phyloP scores from a whole-genome alignment of 768 basidiomycete genomes.

The Boletus vinaceobasis region DNA sequence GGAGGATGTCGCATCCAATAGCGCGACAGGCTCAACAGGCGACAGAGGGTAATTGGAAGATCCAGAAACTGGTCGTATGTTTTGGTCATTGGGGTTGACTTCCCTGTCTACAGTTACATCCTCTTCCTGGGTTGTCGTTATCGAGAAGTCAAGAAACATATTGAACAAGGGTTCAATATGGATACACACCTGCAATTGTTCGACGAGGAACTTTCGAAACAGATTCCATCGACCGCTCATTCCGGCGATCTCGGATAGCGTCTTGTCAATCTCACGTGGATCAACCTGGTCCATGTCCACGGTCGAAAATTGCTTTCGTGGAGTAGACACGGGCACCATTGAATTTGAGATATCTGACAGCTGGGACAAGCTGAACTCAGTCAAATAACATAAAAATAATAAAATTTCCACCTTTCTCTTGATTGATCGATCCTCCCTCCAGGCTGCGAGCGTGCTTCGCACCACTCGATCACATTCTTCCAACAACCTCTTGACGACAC shows the following conservation, averaged over 20 bases:
- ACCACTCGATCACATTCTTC: conserved; percentile 87
- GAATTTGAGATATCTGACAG: conserved; percentile 47
- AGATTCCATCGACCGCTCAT: conserved; percentile 92
- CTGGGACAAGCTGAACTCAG: conserved; percentile 28
- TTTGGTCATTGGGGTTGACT: conserved; percentile 1
- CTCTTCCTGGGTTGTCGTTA: conserved; percentile 15
- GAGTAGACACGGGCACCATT: conserved; percentile 30
- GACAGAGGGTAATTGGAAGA: neutral
- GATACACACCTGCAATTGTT: conserved; percentile 58
- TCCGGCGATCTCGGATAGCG: conserved; percentile 81
- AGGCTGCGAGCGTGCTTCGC: conserved; percentile 67
- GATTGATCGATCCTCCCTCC: conserved; percentile 89
- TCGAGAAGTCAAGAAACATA: neutral
- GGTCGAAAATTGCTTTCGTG: conserved; percentile 31
- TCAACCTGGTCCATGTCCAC: conserved; percentile 63
- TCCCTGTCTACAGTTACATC: conserved; percentile 5
- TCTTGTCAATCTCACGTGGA: conserved; percentile 87
- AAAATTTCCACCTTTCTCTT: conserved; percentile 61
- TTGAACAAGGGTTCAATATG: neutral
- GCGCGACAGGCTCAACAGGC: conserved; percentile 9
- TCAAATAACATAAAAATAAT: neutral
- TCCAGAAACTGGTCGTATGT: neutral
- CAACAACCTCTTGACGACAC: conserved; percentile 69
- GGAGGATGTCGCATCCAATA: conserved; percentile 51
- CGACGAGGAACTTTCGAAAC: conserved; percentile 82